phyloP scores from a whole-genome alignment of 805 yeast species.

The Ogataea minuta region DNA sequence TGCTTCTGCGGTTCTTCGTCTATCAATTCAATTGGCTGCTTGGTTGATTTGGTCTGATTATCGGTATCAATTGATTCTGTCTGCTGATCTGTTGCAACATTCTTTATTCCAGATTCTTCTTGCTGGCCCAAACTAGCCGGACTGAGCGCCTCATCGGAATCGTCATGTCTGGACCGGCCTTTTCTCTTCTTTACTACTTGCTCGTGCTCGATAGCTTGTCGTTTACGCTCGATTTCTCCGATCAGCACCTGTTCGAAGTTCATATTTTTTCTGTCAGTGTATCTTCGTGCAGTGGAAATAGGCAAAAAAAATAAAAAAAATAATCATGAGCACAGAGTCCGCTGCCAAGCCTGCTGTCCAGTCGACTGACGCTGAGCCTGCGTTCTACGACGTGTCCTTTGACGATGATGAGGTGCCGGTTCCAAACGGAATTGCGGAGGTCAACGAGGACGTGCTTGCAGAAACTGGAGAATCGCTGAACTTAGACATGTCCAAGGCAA shows the following conservation, averaged over 20 bases:
- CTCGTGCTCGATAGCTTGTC: not conserved
- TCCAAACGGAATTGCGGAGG: conserved; percentile 36
- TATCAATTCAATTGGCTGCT: too few relatives aligned
- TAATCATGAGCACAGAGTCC: conserved; percentile 14
- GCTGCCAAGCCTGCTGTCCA: conserved; percentile 3
- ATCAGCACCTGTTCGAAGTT: conserved; percentile 45
- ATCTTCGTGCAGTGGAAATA: conserved; percentile 6
- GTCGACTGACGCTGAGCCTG: conserved; percentile 12
- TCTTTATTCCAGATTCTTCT: too few relatives aligned
- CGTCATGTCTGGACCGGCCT: not conserved
- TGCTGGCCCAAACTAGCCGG: not conserved
- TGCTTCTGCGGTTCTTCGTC: too few relatives aligned
- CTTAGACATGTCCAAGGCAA: conserved; percentile 60
- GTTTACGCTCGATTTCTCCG: conserved; percentile 48
- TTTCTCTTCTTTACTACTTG: conserved; percentile 7
- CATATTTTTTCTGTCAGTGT: conserved; percentile 34
- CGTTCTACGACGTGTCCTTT: conserved; percentile 22
- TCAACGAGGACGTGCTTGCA: conserved; percentile 37
- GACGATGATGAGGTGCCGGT: conserved; percentile 34
- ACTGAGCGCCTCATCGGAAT: not conserved
- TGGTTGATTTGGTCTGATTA: too few relatives aligned
- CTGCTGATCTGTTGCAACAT: too few relatives aligned
- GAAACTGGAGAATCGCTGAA: conserved; percentile 66
- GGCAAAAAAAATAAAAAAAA: conserved; percentile 2
- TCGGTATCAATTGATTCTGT: too few relatives aligned